Conservation (phyloP, 2,329 filamentous ascomycete genomes). For the Colletotrichum falcatum region DNA sequence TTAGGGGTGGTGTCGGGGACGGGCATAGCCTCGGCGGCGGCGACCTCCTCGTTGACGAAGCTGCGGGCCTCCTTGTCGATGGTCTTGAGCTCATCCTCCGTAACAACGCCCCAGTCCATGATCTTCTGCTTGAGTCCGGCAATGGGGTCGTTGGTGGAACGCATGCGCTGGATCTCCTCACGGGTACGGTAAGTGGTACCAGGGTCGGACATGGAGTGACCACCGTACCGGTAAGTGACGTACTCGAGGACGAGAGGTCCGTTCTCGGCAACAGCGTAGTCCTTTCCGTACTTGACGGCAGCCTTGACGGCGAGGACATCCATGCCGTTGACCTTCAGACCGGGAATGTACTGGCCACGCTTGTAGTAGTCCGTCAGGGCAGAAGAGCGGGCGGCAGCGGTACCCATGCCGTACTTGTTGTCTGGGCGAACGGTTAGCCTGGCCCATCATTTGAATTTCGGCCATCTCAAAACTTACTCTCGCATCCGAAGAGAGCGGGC, state of each 20-base stretch:
- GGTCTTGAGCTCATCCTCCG: slow-evolving; percentile 94
- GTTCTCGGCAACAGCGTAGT: slow-evolving; percentile 85
- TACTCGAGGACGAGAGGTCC: slow-evolving; percentile 98
- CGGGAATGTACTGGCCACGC: slow-evolving; percentile 99
- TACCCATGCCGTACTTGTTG: slow-evolving; percentile 99
- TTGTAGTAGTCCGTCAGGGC: slow-evolving; percentile 99
- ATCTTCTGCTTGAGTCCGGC: slow-evolving; percentile 98
- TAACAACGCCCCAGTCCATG: slow-evolving; percentile 91
- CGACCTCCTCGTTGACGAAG: slow-evolving; percentile 90
- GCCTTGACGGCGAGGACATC: slow-evolving; percentile 98
- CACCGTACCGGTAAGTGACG: slow-evolving; percentile 98
- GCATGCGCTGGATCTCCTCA: slow-evolving; percentile 99
- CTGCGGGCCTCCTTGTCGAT: slow-evolving; percentile 94
- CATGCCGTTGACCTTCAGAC: slow-evolving; percentile 99
- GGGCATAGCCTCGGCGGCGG: slow-evolving; percentile 88
- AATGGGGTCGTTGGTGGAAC: slow-evolving; percentile 97
- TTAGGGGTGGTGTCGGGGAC: slow-evolving; percentile 81
- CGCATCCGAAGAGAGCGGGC: slow-evolving; percentile 94
- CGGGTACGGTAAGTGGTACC: slow-evolving; percentile 99
- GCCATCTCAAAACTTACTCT: slow-evolving; percentile 75
- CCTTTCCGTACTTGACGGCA: slow-evolving; percentile 92
- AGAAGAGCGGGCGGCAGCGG: slow-evolving; percentile 91
- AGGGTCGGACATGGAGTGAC: slow-evolving; percentile 99
- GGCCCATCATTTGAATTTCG: neutral
- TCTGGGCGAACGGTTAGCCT: slow-evolving; percentile 65